These are phyloP conservation scores for Aspergillus biplanus DNA, from an alignment of 495 filamentous ascomycete genomes.

Conservation along the genomic window DNA sequence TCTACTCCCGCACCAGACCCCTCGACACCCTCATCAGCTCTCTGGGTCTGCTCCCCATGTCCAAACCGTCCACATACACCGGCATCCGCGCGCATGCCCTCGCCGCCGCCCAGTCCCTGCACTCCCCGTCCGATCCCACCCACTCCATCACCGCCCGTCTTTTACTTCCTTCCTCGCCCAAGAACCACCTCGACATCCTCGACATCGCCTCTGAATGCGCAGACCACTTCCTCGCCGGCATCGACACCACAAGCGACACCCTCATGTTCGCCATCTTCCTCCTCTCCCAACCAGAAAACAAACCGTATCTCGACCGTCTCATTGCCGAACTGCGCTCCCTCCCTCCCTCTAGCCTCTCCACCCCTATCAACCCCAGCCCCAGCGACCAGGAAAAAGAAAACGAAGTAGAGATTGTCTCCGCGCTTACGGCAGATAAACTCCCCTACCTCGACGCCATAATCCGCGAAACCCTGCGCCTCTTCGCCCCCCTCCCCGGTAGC, in stretches of 20 bases:
- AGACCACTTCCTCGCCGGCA: constrained; percentile 35
- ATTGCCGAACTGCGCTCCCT: constrained; percentile 29
- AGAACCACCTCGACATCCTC: constrained; percentile 17
- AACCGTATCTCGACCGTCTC: constrained; percentile 29
- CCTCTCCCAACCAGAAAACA: constrained; percentile 33
- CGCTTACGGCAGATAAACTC: constrained; percentile 61
- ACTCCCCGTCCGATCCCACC: constrained; percentile 1
- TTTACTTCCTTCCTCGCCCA: neutral
- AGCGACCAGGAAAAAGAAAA: no score
- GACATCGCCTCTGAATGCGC: constrained; percentile 38
- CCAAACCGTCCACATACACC: constrained; percentile 39
- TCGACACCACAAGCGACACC: constrained; percentile 39
- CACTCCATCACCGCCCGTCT: constrained; percentile 11
- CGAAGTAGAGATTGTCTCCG: constrained; percentile 35
- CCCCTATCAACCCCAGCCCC: no score
- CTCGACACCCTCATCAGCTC: constrained; percentile 25
- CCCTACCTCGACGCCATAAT: constrained; percentile 70
- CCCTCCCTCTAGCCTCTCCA: no score
- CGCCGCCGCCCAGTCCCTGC: constrained; percentile 23
- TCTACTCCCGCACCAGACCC: constrained; percentile 33
- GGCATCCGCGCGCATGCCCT: constrained; percentile 38
- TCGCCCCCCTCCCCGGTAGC: constrained; percentile 66
- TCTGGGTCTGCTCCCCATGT: constrained; percentile 33
- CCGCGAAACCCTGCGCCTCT: constrained; percentile 70
- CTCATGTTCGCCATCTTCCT: constrained; percentile 41